Base-by-base conservation (phyloP, 1,284 basidiomycete species). In the Ganoderma lingzhi region DNA sequence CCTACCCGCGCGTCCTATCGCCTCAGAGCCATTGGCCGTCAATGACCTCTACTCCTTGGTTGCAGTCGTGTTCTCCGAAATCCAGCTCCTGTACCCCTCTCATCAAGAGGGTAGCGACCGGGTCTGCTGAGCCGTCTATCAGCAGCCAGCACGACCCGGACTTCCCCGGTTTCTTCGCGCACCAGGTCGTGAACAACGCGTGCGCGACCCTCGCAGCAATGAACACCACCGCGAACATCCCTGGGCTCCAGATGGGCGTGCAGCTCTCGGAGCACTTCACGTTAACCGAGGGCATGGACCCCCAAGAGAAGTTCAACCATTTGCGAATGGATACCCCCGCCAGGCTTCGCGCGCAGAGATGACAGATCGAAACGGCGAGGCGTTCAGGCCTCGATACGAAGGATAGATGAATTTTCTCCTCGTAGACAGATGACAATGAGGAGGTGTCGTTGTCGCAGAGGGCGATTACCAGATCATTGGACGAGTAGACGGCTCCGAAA, bases 101-200 rank as follows among this genome's bases (percentile, higher is more conserved):
- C 66, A 98, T 98, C 87, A 97, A 97, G 85, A 97, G 94, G 90
- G 83, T 95, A 39, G 90, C 91, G 4, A 77, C 79, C 35, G 78
- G 73, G 9, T 74, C 84, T 67, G 83, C 87, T 70, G 76, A 83
- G 59, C 82, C 85, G 17, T 82, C 81, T 55, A 69, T 66, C 59
- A 68, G 70, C 14, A 92, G 93, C 59, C 83, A 86, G 65, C 88
- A 89, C 76, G 94, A 96, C 74, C 81, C 85, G 58, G 88, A 90
- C 37, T 95, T 94, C 76, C 86, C 93, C 6, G 94, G 95, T 6
- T 96, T 96, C 82, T 97, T 96, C 78, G 94, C 94, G 0, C 93
- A 96, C 76, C 95, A 97, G 81, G 94, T 95, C 62, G 95, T 97
- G 75, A 96, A 96, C 83, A 98, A 98, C 76, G 94, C 95, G 5